Evolutionary conservation across 495 filamentous ascomycete genomes (phyloP).

Genomic region (Penicillium macrosclerotiorum): DNA sequence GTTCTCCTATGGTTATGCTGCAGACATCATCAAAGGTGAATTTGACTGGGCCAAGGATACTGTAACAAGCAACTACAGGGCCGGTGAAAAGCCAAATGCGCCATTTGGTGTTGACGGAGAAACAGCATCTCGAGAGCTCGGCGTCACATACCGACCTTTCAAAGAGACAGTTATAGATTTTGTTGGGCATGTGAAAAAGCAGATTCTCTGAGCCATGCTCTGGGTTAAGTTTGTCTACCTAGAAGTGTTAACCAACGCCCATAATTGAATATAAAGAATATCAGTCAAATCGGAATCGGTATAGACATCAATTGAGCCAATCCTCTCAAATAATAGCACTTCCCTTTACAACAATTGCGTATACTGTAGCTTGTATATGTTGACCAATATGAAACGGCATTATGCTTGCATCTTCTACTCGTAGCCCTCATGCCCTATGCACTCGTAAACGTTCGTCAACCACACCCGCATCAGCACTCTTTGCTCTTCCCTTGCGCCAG

Average conservation of each 20-base stretch:
- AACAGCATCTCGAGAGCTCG: constrained; percentile 38
- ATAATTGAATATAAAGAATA: too few species aligned
- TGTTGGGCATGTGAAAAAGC: constrained; percentile 46
- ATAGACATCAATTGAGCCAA: constrained; percentile 38
- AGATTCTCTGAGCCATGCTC: too few species aligned
- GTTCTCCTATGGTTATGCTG: constrained; percentile 40
- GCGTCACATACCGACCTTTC: constrained; percentile 36
- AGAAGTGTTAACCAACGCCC: too few species aligned
- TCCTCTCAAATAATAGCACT: constrained; percentile 44
- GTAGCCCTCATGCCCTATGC: constrained; percentile 44
- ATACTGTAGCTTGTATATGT: constrained; percentile 54
- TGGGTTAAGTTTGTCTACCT: too few species aligned
- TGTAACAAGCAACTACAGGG: constrained; percentile 28
- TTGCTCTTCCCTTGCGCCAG: constrained; percentile 50
- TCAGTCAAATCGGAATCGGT: too few species aligned
- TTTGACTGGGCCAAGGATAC: constrained; percentile 27
- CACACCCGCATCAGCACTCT: constrained; percentile 35
- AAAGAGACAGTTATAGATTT: constrained; percentile 35
- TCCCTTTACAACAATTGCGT: constrained; percentile 53
- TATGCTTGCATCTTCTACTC: constrained; percentile 56
- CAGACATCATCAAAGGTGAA: constrained; percentile 31
- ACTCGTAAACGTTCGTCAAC: constrained; percentile 48
- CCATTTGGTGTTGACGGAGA: constrained; percentile 40
- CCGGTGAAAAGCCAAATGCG: constrained; percentile 21
- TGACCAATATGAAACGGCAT: constrained; percentile 51